Percentiles rank a stretch among this genome's conserved stretches.
Conservation (phyloP, 2,329 filamentous ascomycete species). For the Ascosphaera pollenicola region DNA sequence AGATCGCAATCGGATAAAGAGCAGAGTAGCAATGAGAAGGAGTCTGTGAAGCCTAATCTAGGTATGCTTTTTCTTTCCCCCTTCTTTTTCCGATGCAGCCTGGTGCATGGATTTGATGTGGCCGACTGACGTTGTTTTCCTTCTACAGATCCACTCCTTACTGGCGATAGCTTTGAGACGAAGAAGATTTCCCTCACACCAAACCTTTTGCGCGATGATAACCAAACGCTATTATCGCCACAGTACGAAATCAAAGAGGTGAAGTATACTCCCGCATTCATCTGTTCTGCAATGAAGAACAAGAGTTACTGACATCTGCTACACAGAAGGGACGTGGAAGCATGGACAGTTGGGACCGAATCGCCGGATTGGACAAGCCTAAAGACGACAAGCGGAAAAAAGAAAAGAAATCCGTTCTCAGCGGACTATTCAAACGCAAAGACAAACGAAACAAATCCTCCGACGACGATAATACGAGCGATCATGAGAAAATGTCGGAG, state of each 20-base stretch:
- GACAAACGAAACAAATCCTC: slow-evolving; percentile 33
- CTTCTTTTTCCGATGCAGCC: not conserved
- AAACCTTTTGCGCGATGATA: slow-evolving; percentile 70
- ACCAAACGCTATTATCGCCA: slow-evolving; percentile 12
- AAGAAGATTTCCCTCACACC: slow-evolving; percentile 95
- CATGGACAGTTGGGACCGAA: slow-evolving; percentile 56
- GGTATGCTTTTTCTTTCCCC: not conserved
- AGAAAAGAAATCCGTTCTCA: slow-evolving; percentile 50
- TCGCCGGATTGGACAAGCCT: slow-evolving; percentile 35
- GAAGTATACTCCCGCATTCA: slow-evolving; percentile 6
- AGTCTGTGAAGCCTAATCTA: not conserved
- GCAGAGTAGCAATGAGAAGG: slow-evolving; percentile 3
- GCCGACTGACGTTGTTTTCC: slow-evolving; percentile 67
- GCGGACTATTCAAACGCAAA: slow-evolving; percentile 44
- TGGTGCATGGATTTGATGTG: slow-evolving; percentile 28
- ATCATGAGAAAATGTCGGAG: slow-evolving; percentile 36
- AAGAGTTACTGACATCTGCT: not conserved
- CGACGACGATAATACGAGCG: slow-evolving; percentile 26
- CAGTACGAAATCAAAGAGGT: slow-evolving; percentile 18
- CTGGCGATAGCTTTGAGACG: slow-evolving; percentile 82
- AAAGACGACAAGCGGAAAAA: slow-evolving; percentile 61
- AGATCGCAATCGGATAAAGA: slow-evolving; percentile 19
- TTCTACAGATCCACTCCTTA: slow-evolving; percentile 94
- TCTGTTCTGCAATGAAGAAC: slow-evolving; percentile 1
- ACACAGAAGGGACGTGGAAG: slow-evolving; percentile 37